Base-by-base conservation (phyloP, 2,329 filamentous ascomycete species). In the Boeremia lycopersici region DNA sequence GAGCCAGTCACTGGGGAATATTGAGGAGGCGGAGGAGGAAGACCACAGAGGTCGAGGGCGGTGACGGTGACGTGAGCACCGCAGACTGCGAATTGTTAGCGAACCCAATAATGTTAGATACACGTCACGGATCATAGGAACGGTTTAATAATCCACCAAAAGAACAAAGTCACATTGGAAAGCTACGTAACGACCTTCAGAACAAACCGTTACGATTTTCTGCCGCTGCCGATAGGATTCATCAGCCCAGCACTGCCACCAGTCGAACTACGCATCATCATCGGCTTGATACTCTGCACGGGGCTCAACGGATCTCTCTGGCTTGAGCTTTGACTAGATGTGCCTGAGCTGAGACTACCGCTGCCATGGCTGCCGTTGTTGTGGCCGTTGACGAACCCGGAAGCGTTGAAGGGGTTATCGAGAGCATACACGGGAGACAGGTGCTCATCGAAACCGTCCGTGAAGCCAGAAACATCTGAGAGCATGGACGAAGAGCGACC, bases 401-500 rank as follows among this genome's bases (percentile, higher is more conserved):
- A 69, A 15, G 70, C 71, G 53, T 70, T 73, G 59, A 73, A 76
- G 3, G 75, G 73, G 50, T 75, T 74, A 12, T 72, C 64, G 34
- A 73, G 68, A 41, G 63, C 51, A 30, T 70, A 60, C 5, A 48
- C 57, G 8, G 67, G 68, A 11, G 69, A 70, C 2, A 59, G 51
- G 23, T 62, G 62, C 29, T 77, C 70, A 43, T 77, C 75, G 52
- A 76, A 73, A 50, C 74, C 71, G 34, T 82, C 81, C 15, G 79
- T 82, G 66, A 82, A 81, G 52, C 78, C 79, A 39, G 78, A 81
- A 60, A 79, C 75, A 59, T 79, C 79, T 44, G 79, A 81, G 35
- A 82, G 77, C 78, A 82, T 81, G 0, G 79, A 82, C 6, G 78
- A 80, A 43, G 79, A 82, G 43, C 80, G 78, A 42, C 78, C 79